Conservation (phyloP, 805 yeast species). For the Hyphopichia homilentoma region DNA sequence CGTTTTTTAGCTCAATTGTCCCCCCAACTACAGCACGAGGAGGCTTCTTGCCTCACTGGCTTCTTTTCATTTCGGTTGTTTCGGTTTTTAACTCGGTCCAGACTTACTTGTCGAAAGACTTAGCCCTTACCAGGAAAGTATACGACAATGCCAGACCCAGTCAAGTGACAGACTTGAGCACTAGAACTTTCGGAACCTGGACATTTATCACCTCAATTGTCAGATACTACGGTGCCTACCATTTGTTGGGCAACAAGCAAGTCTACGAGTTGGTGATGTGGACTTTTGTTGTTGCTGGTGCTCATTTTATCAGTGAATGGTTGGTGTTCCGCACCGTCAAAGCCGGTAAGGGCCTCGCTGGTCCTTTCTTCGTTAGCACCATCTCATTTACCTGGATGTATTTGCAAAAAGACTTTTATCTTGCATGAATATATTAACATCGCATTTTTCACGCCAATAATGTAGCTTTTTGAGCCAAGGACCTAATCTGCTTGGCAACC, state of each 20-base stretch:
- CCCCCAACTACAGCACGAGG: conserved; percentile 16
- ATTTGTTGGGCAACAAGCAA: conserved; percentile 56
- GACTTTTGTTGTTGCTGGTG: conserved; percentile 77
- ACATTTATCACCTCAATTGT: conserved; percentile 82
- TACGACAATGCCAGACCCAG: conserved; percentile 45
- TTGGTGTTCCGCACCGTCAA: conserved; percentile 71
- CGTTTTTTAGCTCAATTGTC: background rate
- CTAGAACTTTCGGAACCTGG: conserved; percentile 99
- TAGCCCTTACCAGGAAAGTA: conserved; percentile 72
- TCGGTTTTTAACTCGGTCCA: conserved; percentile 88
- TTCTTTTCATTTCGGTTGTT: conserved; percentile 67
- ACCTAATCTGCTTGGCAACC: no score
- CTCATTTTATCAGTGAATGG: conserved; percentile 86
- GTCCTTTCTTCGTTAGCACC: conserved; percentile 80
- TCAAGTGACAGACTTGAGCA: conserved; percentile 56
- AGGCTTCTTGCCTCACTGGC: conserved; percentile 36
- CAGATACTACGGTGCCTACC: conserved; percentile 83
- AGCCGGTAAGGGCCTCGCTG: conserved; percentile 82
- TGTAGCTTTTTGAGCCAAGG: no score
- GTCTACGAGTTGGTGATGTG: conserved; percentile 76
- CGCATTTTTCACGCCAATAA: no score
- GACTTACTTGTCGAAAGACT: conserved; percentile 68
- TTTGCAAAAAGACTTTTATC: conserved; percentile 61
- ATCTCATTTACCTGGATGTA: conserved; percentile 78
- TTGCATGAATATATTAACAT: no score